Percentiles rank a stretch among this genome's conserved stretches.
Conservation (phyloP, 208 protist genomes). For the Acanthamoeba triangularis region DNA sequence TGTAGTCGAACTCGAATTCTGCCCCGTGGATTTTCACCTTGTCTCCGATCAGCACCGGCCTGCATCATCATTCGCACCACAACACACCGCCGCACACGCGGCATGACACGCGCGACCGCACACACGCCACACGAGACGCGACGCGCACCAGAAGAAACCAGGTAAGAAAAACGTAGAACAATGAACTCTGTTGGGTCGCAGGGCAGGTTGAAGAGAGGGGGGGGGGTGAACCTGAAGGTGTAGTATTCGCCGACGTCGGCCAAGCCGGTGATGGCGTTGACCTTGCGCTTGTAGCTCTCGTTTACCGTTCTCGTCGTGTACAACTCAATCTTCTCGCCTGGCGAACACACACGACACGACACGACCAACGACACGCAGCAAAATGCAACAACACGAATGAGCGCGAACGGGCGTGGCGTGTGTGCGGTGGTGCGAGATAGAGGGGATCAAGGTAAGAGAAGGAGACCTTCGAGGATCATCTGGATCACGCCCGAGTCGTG, state of each 20-base stretch:
- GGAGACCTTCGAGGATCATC: constrained; percentile 84
- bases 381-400: not conserved
- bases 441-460: not conserved
- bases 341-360: not conserved
- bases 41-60: constrained; percentile 77
- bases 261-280: constrained; percentile 83
- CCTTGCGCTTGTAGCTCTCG: constrained; percentile 81
- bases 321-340: constrained; percentile 78
- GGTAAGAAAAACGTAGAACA: no score
- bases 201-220: constrained; percentile 30
- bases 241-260: constrained; percentile 79
- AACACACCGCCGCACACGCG: not conserved
- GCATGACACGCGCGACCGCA: no score
- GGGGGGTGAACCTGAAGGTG: constrained; percentile 77
- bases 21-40: constrained; percentile 84
- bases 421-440: not conserved
- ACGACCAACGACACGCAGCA: no score
- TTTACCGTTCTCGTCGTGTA: constrained; percentile 84
- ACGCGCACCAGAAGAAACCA: no score
- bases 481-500: constrained; percentile 90
- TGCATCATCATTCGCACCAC: constrained; percentile 33
- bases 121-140: not conserved
- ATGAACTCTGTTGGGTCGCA: not conserved
- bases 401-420: no score
- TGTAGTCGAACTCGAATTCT: constrained; percentile 88